These are phyloP conservation scores for Saccharomycopsis fibuligera DNA, from an alignment of 805 yeast genomes.

Conservation along the genomic window DNA sequence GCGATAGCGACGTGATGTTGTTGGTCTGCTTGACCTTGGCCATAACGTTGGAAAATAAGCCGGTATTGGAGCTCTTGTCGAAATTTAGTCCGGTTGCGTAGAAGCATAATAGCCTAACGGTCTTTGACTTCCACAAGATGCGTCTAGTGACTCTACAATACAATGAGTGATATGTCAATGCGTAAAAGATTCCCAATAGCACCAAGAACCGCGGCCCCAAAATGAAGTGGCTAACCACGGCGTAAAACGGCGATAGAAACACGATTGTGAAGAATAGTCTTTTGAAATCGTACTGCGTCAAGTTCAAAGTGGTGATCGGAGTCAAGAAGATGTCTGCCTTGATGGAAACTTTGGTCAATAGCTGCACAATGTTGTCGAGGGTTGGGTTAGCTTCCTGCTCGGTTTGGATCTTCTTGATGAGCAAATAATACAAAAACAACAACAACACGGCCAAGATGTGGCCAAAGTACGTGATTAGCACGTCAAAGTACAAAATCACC, in stretches of 20 bases:
- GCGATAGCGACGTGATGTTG: slow-evolving; percentile 18
- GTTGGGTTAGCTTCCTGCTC: slow-evolving; percentile 68
- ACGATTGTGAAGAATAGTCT: slow-evolving; percentile 78
- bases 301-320: slow-evolving; percentile 71
- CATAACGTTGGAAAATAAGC: slow-evolving; percentile 38
- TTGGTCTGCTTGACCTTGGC: slow-evolving; percentile 27
- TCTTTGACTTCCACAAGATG: slow-evolving; percentile 75
- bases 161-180: slow-evolving; percentile 79
- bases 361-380: slow-evolving; percentile 76
- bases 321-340: slow-evolving; percentile 71
- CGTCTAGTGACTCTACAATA: slow-evolving; percentile 80
- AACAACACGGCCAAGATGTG: slow-evolving; percentile 64
- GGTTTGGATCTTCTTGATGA: slow-evolving; percentile 47
- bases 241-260: slow-evolving; percentile 79
- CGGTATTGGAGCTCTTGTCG: slow-evolving; percentile 34
- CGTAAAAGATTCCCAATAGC: slow-evolving; percentile 36
- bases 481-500: slow-evolving; percentile 69
- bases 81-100: slow-evolving; percentile 86
- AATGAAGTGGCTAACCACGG: slow-evolving; percentile 59
- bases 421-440: slow-evolving; percentile 51
- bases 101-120: slow-evolving; percentile 65
- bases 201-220: slow-evolving; percentile 66
- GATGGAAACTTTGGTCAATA: slow-evolving; percentile 65
- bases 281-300: slow-evolving; percentile 72
- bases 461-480: slow-evolving; percentile 73